A percentile compares a stretch with the other conserved stretches of the same genome.
phyloP scores from a whole-genome alignment of 331 rosid species.

The Acacia concinna region DNA sequence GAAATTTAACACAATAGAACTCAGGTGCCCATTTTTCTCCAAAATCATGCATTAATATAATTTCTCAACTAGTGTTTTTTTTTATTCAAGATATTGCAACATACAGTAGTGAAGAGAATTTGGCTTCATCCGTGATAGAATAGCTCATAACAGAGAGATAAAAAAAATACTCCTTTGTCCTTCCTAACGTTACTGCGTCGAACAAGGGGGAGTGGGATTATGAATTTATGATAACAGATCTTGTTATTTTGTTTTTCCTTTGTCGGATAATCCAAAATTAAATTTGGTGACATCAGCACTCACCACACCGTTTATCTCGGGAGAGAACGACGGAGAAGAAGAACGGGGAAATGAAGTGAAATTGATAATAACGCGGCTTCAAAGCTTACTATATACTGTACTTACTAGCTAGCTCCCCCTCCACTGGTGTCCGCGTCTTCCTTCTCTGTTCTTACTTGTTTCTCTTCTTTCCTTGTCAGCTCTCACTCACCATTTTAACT shows the following conservation, averaged over 20 bases:
- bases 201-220: background rate
- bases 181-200: background rate
- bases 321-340: background rate
- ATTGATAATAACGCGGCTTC: conserved; percentile 42
- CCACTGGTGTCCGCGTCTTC: conserved; percentile 2
- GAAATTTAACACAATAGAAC: background rate
- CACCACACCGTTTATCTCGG: conserved; percentile 28
- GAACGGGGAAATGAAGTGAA: background rate
- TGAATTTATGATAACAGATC: background rate
- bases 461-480: background rate
- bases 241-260: background rate
- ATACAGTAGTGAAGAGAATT: too few species aligned
- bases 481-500: background rate
- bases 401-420: background rate
- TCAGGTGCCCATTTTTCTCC: too few species aligned
- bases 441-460: background rate
- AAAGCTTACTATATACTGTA: background rate
- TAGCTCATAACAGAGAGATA: background rate
- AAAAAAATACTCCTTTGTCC: too few species aligned
- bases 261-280: conserved; percentile 9
- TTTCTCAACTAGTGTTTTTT: too few species aligned
- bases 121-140: background rate
- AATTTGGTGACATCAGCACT: conserved; percentile 1
- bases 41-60: background rate
- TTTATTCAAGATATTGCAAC: background rate